Percentiles rank a stretch among this genome's conserved stretches.
Conservation (phyloP, 2,329 filamentous ascomycete species). For the Leptographium wingfieldii region DNA sequence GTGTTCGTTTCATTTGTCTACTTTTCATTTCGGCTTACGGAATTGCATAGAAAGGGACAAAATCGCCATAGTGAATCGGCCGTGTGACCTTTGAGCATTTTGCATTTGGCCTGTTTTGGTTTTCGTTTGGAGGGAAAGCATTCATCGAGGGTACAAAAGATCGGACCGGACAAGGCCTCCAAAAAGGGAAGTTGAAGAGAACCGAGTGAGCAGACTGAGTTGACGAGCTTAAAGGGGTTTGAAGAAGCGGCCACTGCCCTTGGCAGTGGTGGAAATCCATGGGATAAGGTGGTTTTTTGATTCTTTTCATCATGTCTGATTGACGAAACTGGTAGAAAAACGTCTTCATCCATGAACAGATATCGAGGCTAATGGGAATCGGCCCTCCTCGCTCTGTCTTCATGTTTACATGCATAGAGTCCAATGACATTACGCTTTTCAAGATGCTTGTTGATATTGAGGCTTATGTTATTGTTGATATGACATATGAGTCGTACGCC, state of each 20-base stretch:
- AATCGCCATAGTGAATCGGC: background rate
- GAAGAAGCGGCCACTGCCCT: background rate
- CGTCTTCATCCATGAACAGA: background rate
- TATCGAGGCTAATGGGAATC: background rate
- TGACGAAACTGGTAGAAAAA: background rate
- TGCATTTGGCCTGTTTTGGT: conserved; percentile 6
- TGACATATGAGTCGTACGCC: background rate
- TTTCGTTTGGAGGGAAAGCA: conserved; percentile 3
- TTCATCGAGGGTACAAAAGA: background rate
- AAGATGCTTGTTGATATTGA: background rate
- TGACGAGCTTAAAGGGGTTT: background rate
- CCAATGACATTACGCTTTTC: conserved; percentile 8
- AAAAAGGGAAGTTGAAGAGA: background rate
- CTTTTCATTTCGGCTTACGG: background rate
- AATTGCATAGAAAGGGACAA: conserved; percentile 3
- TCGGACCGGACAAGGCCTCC: background rate
- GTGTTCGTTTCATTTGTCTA: background rate
- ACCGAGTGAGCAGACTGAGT: background rate
- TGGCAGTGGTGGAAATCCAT: background rate
- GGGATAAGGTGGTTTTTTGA: background rate
- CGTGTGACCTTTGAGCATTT: conserved; percentile 3
- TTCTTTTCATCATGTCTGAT: background rate
- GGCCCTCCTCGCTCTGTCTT: conserved; percentile 1
- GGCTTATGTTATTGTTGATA: background rate
- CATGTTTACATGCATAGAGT: conserved; percentile 9